Evolutionary conservation across 2,329 filamentous ascomycete genomes (phyloP).

Genomic region (Fusarium sp.): DNA sequence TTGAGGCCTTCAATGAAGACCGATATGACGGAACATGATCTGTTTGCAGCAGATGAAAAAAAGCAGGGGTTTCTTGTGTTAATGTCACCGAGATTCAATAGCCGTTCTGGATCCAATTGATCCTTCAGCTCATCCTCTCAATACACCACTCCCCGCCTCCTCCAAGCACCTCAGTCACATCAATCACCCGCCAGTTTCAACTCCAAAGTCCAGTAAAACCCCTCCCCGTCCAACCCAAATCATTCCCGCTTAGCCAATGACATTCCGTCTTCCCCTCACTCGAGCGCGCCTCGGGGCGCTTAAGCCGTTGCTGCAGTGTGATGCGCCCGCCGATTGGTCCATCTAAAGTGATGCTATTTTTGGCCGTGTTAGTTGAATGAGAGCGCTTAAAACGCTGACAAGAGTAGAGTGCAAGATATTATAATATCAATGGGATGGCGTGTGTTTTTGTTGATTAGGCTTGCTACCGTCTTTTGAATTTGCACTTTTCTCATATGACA

Average conservation of each 20-base stretch:
- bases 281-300: slow-evolving; percentile 45
- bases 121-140: slow-evolving; percentile 20
- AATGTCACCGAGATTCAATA: not conserved
- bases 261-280: slow-evolving; percentile 26
- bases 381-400: slow-evolving; percentile 40
- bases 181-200: slow-evolving; percentile 33
- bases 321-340: slow-evolving; percentile 52
- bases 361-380: slow-evolving; percentile 35
- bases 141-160: slow-evolving; percentile 19
- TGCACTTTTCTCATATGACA: not conserved
- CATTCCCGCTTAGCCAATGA: slow-evolving; percentile 20
- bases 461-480: slow-evolving; percentile 16
- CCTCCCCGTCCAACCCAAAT: slow-evolving; percentile 34
- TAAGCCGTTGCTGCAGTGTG: slow-evolving; percentile 52
- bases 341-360: slow-evolving; percentile 38
- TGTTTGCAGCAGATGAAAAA: not conserved
- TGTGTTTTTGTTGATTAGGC: slow-evolving; percentile 1
- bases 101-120: not conserved
- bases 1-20: slow-evolving; percentile 6
- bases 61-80: slow-evolving; percentile 3
- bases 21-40: not conserved
- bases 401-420: slow-evolving; percentile 21
- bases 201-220: slow-evolving; percentile 19
- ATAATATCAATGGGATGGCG: slow-evolving; percentile 33
- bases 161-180: slow-evolving; percentile 23